These are phyloP conservation scores for Penicillium sp. DNA, from an alignment of 2,329 filamentous ascomycete species.

Conservation along the genomic window DNA sequence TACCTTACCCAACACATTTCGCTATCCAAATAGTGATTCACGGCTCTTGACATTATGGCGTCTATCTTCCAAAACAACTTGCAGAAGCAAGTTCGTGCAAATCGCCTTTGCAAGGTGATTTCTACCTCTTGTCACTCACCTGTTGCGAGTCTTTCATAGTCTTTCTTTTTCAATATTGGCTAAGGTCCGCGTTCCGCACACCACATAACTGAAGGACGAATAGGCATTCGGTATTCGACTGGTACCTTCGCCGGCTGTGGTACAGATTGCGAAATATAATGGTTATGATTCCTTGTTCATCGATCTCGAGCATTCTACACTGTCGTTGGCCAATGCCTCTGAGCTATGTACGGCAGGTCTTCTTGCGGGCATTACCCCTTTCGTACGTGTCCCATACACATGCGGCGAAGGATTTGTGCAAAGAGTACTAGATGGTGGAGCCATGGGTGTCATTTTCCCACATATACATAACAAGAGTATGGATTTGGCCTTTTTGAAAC, in stretches of 20 bases:
- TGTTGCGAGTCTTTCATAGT: no score
- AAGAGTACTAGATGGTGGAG: constrained; percentile 29
- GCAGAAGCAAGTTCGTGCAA: no score
- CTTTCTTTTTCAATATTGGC: no score
- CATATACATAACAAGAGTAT: constrained; percentile 22
- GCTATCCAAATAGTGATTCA: no score
- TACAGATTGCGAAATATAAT: constrained; percentile 31
- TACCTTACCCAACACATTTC: no score
- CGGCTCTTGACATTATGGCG: no score
- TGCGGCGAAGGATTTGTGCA: constrained; percentile 31
- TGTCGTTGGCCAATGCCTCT: constrained; percentile 29
- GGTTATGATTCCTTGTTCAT: constrained; percentile 38
- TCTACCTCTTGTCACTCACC: no score
- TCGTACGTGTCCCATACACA: constrained; percentile 30
- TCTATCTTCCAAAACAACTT: no score
- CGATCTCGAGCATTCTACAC: constrained; percentile 35
- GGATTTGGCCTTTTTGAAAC: no score
- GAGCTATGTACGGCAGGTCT: constrained; percentile 26
- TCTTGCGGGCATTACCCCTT: constrained; percentile 23
- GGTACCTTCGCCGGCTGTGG: constrained; percentile 24
- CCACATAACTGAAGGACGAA: no score
- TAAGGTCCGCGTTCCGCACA: no score
- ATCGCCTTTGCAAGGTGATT: no score
- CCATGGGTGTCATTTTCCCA: constrained; percentile 27
- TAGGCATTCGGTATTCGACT: constrained; percentile 26